Evolutionary conservation across 371 early-diverging fungal genomes (phyloP), one percentile per base, ranked within the genome.

Genomic region (Rhizopus arrhizus): DNA sequence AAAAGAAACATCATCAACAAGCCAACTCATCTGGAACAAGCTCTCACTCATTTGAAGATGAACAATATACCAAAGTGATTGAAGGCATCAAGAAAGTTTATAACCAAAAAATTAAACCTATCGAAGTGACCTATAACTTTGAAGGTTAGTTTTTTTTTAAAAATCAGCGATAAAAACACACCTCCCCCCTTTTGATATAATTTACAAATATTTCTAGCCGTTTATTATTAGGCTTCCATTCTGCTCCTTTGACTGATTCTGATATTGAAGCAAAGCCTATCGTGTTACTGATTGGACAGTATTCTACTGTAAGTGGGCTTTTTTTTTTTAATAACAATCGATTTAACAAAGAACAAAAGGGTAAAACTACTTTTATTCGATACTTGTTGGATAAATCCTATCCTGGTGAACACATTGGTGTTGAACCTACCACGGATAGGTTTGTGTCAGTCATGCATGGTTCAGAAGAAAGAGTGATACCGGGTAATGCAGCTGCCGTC

Each of bases 401-500:
- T 64, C 94, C 93, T 7, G 95, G 93, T 35, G 80, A 87, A 16
- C 92, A 92, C 64, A 89, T 94, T 61, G 95, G 93, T n/a, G 91
- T 92, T 9, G 95, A 94, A 58, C 94, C 94, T 10, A 89, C 89
- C 2, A 94, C 95, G 2, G 95, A 94, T 73, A 69, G 91, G 15
- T 94, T 94, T 46, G 87, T 92, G 1, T 93, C 95, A 2, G 85
- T 94, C 32, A 93, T 93, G 92, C 64, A 83, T 57, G 89, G 92
- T 6, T 58, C 77, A 0, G 90, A 91, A 58, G 84, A 88, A 11
- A 72, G 87, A 5, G 68, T 80, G 6, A 92, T 92, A 28, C 94
- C 94, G 0, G 95, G 95, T 53, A 90, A 94, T 59, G 95, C 95
- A 0, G 95, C 95, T 12, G 93, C 91, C 0, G 93, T 94, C 13